These are phyloP conservation scores for Ustilago trichophora DNA, from an alignment of 1,284 basidiomycete genomes.

Conservation along the genomic window DNA sequence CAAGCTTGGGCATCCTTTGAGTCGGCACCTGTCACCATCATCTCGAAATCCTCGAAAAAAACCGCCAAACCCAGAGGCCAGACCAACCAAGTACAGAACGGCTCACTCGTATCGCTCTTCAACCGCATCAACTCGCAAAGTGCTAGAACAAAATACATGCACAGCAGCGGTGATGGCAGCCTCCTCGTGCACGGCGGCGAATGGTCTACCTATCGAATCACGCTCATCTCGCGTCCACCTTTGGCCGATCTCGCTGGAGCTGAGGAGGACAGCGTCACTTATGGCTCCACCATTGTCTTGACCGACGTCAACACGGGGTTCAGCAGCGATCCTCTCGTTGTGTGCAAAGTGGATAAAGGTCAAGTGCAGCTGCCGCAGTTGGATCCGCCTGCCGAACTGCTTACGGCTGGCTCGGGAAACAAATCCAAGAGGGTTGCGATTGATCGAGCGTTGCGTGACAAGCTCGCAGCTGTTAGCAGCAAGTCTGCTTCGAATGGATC, in stretches of 20 bases:
- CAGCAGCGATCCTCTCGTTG: conserved; percentile 83
- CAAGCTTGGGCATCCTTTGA: conserved; percentile 83
- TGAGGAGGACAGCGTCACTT: conserved; percentile 73
- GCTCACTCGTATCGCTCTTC: conserved; percentile 91
- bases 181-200: conserved; percentile 84
- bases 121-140: conserved; percentile 97
- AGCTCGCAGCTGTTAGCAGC: conserved; percentile 37
- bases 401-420: conserved; percentile 40
- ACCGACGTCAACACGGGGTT: conserved; percentile 85
- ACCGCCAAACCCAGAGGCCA: conserved; percentile 94
- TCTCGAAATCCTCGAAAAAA: conserved; percentile 96
- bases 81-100: conserved; percentile 86
- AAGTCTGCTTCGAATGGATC: conserved; percentile 16
- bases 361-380: conserved; percentile 69
- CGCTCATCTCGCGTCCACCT: conserved; percentile 67
- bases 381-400: conserved; percentile 30
- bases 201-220: conserved; percentile 93
- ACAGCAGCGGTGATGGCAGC: conserved; percentile 72
- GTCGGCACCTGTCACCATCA: conserved; percentile 89
- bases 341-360: conserved; percentile 92
- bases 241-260: conserved; percentile 46
- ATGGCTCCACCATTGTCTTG: conserved; percentile 86
- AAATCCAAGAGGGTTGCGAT: conserved; percentile 31
- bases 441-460: conserved; percentile 33
- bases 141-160: conserved; percentile 95